phyloP scores from a whole-genome alignment of 768 basidiomycete species.

The Pleurotus pulmonarius region DNA sequence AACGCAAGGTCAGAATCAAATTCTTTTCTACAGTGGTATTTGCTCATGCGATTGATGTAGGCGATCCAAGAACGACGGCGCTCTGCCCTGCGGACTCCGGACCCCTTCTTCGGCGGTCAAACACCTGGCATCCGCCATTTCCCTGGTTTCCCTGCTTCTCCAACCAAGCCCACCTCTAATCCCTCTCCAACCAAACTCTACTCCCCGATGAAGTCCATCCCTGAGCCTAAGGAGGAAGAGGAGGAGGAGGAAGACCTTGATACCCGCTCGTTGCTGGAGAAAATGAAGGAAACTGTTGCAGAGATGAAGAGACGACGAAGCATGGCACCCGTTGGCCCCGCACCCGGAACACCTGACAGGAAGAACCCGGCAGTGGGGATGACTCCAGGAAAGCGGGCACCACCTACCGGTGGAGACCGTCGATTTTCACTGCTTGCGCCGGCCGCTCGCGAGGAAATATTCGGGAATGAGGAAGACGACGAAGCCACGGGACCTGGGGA shows the following conservation, averaged over 20 bases:
- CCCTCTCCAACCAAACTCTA: constrained; percentile 9
- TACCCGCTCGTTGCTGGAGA: constrained; percentile 39
- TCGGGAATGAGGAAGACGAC: constrained; percentile 12
- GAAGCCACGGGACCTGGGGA: constrained; percentile 21
- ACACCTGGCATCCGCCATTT: constrained; percentile 23
- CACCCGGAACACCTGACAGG: constrained; percentile 6
- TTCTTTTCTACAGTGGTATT: neutral
- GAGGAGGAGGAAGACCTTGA: constrained; percentile 34
- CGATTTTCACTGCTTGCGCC: constrained; percentile 24
- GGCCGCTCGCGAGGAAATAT: constrained; percentile 13
- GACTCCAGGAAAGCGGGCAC: constrained; percentile 20
- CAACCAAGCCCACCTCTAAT: constrained; percentile 14
- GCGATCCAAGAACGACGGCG: constrained; percentile 62
- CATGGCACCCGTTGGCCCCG: constrained; percentile 17
- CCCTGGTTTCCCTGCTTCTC: constrained; percentile 44
- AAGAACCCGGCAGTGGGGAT: constrained; percentile 1
- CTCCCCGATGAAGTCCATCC: constrained; percentile 4
- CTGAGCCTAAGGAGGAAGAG: neutral
- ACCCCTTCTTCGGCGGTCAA: constrained; percentile 20
- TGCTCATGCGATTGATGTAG: constrained; percentile 19
- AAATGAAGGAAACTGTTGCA: constrained; percentile 46
- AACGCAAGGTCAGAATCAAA: constrained; percentile 33
- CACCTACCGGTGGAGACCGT: neutral
- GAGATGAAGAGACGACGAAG: constrained; percentile 44
- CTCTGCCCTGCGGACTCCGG: constrained; percentile 48